Percentiles rank a stretch among this genome's conserved stretches.
Evolutionary conservation across 192 early-diverging fungal species (phyloP).

Genomic region (Coemansia sp.): DNA sequence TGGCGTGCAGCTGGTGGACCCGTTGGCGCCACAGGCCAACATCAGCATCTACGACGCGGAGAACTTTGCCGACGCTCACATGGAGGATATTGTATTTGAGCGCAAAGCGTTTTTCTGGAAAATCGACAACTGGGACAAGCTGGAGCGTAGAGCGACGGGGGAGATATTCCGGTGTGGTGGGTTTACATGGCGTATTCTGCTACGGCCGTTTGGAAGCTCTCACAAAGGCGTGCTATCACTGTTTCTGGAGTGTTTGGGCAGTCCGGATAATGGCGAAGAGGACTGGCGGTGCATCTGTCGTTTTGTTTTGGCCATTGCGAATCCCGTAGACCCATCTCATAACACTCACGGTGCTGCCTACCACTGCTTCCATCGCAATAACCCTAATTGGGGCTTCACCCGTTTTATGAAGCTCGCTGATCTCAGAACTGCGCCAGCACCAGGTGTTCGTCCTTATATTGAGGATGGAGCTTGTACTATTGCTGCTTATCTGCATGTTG

Average conservation of each 20-base stretch:
- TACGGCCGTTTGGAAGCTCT: conserved; percentile 90
- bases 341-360: conserved; percentile 68
- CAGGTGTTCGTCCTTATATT: conserved; percentile 59
- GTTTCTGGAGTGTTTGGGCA: conserved; percentile 87
- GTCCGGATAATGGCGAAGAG: conserved; percentile 54
- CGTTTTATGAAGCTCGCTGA: conserved; percentile 66
- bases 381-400: conserved; percentile 97
- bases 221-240: conserved; percentile 72
- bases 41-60: conserved; percentile 52
- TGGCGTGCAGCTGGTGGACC: conserved; percentile 17
- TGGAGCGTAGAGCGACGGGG: conserved; percentile 44
- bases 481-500: conserved; percentile 72
- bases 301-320: conserved; percentile 82
- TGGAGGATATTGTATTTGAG: conserved; percentile 52
- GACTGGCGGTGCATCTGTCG: conserved; percentile 81
- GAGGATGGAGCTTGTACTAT: conserved; percentile 71
- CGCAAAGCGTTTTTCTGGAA: conserved; percentile 52
- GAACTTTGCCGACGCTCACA: conserved; percentile 35
- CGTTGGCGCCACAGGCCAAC: too few relatives aligned
- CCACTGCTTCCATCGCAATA: conserved; percentile 84
- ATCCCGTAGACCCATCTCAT: conserved; percentile 68
- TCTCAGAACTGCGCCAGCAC: conserved; percentile 50
- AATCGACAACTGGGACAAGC: conserved; percentile 51
- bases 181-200: conserved; percentile 72
- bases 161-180: conserved; percentile 52